Percentiles rank a stretch among this genome's conserved stretches.
Conservation (phyloP, 192 early-diverging fungal genomes). For the Rhizophlyctis rosea region DNA sequence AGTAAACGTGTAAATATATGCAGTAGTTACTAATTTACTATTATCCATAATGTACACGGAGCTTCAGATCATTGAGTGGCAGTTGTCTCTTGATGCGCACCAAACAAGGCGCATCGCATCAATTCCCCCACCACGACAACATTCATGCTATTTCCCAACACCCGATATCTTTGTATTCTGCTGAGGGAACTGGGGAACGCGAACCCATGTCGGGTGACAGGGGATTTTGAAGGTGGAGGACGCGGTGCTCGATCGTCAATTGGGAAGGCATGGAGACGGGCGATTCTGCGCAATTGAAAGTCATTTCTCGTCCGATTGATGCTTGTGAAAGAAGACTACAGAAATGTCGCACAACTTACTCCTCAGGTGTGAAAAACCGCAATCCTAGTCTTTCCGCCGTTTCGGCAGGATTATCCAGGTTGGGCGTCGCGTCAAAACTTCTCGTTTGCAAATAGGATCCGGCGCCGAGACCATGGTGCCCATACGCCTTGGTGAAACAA, state of each 20-base stretch:
- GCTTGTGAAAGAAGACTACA: too few species aligned
- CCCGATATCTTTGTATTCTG: conserved; percentile 73
- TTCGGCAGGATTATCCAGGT: too few species aligned
- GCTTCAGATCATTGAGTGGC: too few species aligned
- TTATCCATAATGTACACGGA: too few species aligned
- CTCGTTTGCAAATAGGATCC: conserved; percentile 78
- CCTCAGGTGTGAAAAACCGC: conserved; percentile 76
- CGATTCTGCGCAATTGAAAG: too few species aligned
- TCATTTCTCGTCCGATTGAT: too few species aligned
- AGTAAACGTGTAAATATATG: too few species aligned
- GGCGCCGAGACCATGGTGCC: conserved; percentile 71
- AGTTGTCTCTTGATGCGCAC: too few species aligned
- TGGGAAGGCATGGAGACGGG: conserved; percentile 79
- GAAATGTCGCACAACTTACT: too few species aligned
- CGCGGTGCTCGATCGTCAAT: conserved; percentile 21
- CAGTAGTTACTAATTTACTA: too few species aligned
- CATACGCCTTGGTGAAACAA: conserved; percentile 74
- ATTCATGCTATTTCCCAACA: conserved; percentile 90
- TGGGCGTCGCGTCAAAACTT: conserved; percentile 61
- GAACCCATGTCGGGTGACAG: conserved; percentile 37
- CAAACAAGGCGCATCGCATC: conserved; percentile 42
- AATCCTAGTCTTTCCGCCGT: too few species aligned
- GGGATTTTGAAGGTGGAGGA: background rate
- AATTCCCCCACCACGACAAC: conserved; percentile 75
- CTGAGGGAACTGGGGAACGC: conserved; percentile 67